phyloP scores from a whole-genome alignment of 371 early-diverging fungal species.

The Nosema granulosis region DNA sequence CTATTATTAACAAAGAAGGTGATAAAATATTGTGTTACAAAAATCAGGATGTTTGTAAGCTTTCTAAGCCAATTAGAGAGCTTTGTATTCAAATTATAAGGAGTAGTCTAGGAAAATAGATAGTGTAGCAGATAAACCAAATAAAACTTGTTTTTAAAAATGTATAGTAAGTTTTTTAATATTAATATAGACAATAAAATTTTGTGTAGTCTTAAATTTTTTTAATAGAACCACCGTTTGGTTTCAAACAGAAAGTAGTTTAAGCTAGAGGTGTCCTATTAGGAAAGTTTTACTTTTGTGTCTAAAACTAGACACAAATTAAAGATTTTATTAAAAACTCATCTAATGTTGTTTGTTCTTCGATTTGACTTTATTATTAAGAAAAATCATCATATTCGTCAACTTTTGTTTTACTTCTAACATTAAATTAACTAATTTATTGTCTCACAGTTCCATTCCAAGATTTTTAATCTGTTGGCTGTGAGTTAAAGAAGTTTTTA shows the following conservation, averaged over 20 bases:
- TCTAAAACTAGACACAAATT: background rate
- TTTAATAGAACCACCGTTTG: no score
- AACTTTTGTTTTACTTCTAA: no score
- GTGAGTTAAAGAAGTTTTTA: no score
- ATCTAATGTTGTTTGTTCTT: no score
- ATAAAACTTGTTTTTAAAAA: background rate
- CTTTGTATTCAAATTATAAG: conserved; percentile 36
- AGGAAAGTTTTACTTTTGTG: background rate
- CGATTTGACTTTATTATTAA: no score
- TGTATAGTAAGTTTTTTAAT: background rate
- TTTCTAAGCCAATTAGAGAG: conserved; percentile 31
- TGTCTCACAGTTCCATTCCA: no score
- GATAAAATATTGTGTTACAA: conserved; percentile 43
- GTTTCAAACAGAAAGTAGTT: no score
- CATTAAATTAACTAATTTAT: no score
- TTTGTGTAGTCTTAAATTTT: background rate
- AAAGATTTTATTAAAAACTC: no score
- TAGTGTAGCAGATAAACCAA: background rate
- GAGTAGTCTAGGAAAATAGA: conserved; percentile 15
- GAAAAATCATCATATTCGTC: no score
- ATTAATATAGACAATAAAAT: background rate
- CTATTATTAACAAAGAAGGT: conserved; percentile 47
- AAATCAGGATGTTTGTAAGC: conserved; percentile 26
- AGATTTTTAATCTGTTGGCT: no score
- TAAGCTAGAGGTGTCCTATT: no score